These are phyloP conservation scores for Papiliotrema flavescens DNA, from an alignment of 1,284 basidiomycete species.

Conservation along the genomic window DNA sequence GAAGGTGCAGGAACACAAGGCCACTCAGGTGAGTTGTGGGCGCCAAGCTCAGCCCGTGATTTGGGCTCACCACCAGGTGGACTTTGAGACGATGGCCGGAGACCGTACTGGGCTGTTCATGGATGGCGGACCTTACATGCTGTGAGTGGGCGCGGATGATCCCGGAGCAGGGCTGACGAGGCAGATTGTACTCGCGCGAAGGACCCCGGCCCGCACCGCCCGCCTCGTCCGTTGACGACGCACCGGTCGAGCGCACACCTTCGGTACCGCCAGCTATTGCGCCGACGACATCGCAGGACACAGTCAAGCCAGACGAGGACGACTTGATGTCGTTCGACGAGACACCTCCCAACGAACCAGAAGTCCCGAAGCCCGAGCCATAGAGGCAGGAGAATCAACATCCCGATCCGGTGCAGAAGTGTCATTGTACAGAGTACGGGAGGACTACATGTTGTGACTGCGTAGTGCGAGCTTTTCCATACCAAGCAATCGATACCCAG, in stretches of 20 bases:
- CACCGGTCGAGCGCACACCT: neutral
- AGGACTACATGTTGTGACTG: too few relatives aligned
- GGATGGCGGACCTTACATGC: slow-evolving; percentile 42
- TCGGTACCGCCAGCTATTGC: neutral
- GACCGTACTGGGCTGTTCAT: slow-evolving; percentile 42
- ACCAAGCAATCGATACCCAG: neutral
- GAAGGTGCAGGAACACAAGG: slow-evolving; percentile 35
- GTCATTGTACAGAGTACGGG: too few relatives aligned
- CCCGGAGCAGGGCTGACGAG: slow-evolving; percentile 2
- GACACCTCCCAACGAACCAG: neutral
- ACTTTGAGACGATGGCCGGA: slow-evolving; percentile 24
- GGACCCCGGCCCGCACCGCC: slow-evolving; percentile 16
- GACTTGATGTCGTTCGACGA: neutral
- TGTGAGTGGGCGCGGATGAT: slow-evolving; percentile 4
- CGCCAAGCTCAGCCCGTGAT: neutral
- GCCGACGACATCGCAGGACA: neutral
- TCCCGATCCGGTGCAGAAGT: too few relatives aligned
- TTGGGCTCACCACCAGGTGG: slow-evolving; percentile 13
- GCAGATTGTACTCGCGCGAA: slow-evolving; percentile 21
- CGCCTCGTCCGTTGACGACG: neutral
- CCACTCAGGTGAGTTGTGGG: slow-evolving; percentile 18
- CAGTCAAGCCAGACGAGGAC: neutral
- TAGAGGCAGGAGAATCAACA: too few relatives aligned
- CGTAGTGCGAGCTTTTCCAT: neutral
- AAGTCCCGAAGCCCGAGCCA: neutral